Base-by-base conservation (phyloP, 768 basidiomycete genomes). In the Holtermannia corniformis region DNA sequence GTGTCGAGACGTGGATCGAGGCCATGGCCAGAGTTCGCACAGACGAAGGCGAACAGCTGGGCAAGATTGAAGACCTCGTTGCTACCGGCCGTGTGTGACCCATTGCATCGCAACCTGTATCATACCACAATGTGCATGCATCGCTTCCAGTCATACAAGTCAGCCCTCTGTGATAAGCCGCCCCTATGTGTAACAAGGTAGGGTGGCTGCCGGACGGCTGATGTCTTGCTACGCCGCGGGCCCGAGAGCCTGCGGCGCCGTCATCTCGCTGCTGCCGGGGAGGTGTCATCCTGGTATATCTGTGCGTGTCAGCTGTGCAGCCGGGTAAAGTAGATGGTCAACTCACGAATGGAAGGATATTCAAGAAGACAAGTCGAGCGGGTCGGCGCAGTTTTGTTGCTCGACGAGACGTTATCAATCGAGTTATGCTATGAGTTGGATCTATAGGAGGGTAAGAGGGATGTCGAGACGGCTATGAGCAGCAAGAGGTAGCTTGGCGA, bases 11-110 rank as follows among this genome's bases (percentile, higher is more conserved):
- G 7, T 96, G 92, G 92, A 72, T 97, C 37, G 78, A 82, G 19
- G 90, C 87, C 1, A 87, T 97, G 82, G 81, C 84, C 49, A 81
- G 76, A 54, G 85, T 86, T 22, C 80, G 95, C n/a, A 51, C 58
- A 45, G 73, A 71, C 25, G 73, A 75, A 51, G 57, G 59, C 19
- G 54, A n/a, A 20, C 65, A 71, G 49, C 60, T 67, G 59, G 63
- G 60, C 20, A 60, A 43, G 47, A 55, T 60, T 13, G 55, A 45
- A 50, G 13, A 41, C 7, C 32, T 37, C 32, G 32, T 37, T 16
- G 32, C 32, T 7, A 16, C 32, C 32, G 16, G 32, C 16, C 7
- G 32, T 37, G 32, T 37, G 10, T 37, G 16, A n/a, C n/a, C n/a
- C 10, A 37, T 37, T 37, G 7, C 10, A 37, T 7, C 7, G 32